Conservation (phyloP, 2,329 filamentous ascomycete species). For the Leptosphaerulina australis region DNA sequence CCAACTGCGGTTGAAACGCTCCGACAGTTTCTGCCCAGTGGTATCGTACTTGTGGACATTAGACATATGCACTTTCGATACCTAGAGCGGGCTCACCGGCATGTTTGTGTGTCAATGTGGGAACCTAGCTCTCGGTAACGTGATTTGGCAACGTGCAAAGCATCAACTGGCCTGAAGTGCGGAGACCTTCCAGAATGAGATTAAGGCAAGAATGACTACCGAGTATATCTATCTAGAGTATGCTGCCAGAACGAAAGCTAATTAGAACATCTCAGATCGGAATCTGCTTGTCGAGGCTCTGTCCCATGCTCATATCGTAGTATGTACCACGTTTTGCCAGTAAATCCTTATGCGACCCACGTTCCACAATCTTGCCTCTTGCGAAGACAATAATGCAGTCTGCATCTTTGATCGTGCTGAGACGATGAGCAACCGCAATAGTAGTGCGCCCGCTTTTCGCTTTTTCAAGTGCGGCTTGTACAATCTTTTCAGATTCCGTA, state of each 20-base stretch:
- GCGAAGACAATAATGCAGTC: constrained; percentile 95
- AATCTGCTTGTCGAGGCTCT: constrained; percentile 13
- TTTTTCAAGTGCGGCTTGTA: constrained; percentile 79
- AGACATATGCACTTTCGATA: background rate
- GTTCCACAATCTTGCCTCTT: constrained; percentile 80
- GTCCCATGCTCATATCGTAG: constrained; percentile 25
- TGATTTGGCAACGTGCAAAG: constrained; percentile 2
- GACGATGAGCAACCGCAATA: constrained; percentile 88
- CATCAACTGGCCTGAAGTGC: background rate
- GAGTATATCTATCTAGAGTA: background rate
- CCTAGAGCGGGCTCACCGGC: background rate
- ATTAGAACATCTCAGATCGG: background rate
- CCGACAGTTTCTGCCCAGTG: background rate
- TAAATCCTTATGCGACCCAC: constrained; percentile 63
- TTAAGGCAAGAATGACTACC: background rate
- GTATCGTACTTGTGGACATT: background rate
- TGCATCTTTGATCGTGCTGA: constrained; percentile 92
- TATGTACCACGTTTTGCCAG: constrained; percentile 49
- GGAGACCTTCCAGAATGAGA: background rate
- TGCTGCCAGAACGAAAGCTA: background rate
- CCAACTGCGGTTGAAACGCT: background rate
- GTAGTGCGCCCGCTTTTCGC: constrained; percentile 87
- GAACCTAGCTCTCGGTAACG: background rate
- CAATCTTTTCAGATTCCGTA: constrained; percentile 67
- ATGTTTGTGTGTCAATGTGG: background rate